Percentiles rank a stretch among this genome's conserved stretches.
phyloP scores from a whole-genome alignment of 352 stramenopile species.

The Globisporangium radiosum region DNA sequence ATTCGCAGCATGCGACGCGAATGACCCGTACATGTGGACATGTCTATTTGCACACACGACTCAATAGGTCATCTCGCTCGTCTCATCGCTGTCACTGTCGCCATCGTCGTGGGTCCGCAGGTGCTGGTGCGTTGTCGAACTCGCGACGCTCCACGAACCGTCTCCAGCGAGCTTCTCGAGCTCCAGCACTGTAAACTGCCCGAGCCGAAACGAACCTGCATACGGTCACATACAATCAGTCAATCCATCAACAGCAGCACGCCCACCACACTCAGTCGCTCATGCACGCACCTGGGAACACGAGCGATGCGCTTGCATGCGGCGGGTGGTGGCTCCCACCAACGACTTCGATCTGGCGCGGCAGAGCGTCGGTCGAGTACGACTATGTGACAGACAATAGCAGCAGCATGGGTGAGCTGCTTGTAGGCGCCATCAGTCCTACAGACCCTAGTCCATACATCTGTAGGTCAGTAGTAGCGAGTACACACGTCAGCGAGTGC shows the following conservation, averaged over 20 bases:
- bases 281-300: conserved; percentile 45
- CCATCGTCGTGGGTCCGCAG: conserved; percentile 13
- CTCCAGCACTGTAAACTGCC: conserved; percentile 74
- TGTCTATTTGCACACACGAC: too few species aligned
- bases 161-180: conserved; percentile 44
- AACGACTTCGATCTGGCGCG: conserved; percentile 48
- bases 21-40: too few species aligned
- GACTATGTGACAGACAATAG: neutral
- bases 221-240: neutral
- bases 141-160: conserved; percentile 40
- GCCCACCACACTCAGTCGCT: neutral
- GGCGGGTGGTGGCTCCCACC: conserved; percentile 42
- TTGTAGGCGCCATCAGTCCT: neutral
- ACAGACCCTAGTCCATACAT: neutral
- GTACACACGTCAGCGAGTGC: neutral
- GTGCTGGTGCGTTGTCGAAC: conserved; percentile 37
- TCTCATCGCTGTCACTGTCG: neutral
- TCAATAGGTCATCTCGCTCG: too few species aligned
- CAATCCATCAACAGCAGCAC: neutral
- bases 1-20: too few species aligned
- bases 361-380: neutral
- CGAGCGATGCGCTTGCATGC: conserved; percentile 32
- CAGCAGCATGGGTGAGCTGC: too few species aligned
- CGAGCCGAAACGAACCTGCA: conserved; percentile 51
- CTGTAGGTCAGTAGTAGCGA: neutral